Conservation (phyloP, 1,284 basidiomycete genomes). For the Butyriboletus appendiculatus region DNA sequence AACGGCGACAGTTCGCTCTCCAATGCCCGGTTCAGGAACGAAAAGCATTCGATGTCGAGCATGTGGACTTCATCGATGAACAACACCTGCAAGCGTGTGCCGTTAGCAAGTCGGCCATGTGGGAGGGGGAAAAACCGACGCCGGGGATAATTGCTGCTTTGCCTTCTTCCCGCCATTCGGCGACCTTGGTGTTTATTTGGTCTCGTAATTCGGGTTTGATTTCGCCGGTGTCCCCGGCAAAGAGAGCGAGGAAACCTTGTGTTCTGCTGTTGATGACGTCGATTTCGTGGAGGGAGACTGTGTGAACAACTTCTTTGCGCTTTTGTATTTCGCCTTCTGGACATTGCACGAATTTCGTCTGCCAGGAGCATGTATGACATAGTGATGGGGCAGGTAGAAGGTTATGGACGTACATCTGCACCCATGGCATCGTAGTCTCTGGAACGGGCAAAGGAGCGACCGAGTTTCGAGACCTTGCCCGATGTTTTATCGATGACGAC, state of each 20-base stretch:
- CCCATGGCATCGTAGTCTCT: constrained; percentile 99
- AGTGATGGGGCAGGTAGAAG: not conserved
- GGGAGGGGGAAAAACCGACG: constrained; percentile 51
- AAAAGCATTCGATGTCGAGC: constrained; percentile 99
- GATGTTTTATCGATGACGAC: constrained; percentile 97
- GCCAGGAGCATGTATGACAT: constrained; percentile 1
- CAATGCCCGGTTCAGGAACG: constrained; percentile 94
- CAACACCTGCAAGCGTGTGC: constrained; percentile 56
- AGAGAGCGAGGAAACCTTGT: constrained; percentile 83
- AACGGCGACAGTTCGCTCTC: constrained; percentile 93
- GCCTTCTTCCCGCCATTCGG: constrained; percentile 98
- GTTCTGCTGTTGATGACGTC: constrained; percentile 99
- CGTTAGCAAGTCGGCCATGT: not conserved
- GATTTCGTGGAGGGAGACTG: constrained; percentile 97
- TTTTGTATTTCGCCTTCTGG: constrained; percentile 98
- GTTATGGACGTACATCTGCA: constrained; percentile 74
- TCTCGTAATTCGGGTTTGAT: constrained; percentile 97
- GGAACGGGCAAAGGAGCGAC: constrained; percentile 92
- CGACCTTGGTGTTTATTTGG: constrained; percentile 96
- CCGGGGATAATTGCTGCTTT: constrained; percentile 98
- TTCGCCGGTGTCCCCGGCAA: constrained; percentile 94
- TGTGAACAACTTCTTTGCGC: constrained; percentile 95
- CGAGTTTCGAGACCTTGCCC: constrained; percentile 96
- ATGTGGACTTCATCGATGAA: constrained; percentile 98
- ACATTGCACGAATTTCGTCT: constrained; percentile 98